Evolutionary conservation across 371 early-diverging fungal genomes (phyloP).

Genomic region (Smittium culicis): DNA sequence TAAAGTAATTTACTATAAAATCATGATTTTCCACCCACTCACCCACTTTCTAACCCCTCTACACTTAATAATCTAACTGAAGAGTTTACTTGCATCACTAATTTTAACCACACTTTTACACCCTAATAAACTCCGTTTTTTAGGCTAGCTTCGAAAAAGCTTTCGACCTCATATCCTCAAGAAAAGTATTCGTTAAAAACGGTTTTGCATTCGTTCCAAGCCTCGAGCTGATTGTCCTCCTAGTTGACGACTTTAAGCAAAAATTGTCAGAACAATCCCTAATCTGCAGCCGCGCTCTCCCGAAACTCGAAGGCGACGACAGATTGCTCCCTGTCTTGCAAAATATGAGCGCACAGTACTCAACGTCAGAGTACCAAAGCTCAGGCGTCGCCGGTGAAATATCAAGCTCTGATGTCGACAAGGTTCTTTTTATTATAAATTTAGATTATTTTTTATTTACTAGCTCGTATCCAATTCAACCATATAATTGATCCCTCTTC

Average conservation of each 20-base stretch:
- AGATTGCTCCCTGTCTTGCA: conserved; percentile 72
- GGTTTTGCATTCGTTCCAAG: conserved; percentile 81
- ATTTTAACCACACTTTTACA: too few relatives aligned
- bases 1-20: background rate
- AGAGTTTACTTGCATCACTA: too few relatives aligned
- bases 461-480: background rate
- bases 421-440: too few relatives aligned
- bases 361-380: conserved; percentile 41
- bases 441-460: conserved; percentile 13
- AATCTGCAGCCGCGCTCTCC: conserved; percentile 56
- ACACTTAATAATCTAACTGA: too few relatives aligned
- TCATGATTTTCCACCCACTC: too few relatives aligned
- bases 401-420: conserved; percentile 47
- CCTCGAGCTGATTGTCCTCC: conserved; percentile 52
- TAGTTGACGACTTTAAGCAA: conserved; percentile 60
- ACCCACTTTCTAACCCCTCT: too few relatives aligned
- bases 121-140: background rate
- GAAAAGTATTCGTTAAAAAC: conserved; percentile 51
- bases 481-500: background rate
- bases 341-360: conserved; percentile 70
- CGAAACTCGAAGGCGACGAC: conserved; percentile 86
- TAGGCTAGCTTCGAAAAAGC: conserved; percentile 80
- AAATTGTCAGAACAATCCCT: conserved; percentile 43
- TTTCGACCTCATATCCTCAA: conserved; percentile 49
- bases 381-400: conserved; percentile 37